Percentiles rank a stretch among this genome's conserved stretches.
These are phyloP conservation scores for Nyssa sinensis DNA, from an alignment of 148 eudicot species.

Conservation along the genomic window DNA sequence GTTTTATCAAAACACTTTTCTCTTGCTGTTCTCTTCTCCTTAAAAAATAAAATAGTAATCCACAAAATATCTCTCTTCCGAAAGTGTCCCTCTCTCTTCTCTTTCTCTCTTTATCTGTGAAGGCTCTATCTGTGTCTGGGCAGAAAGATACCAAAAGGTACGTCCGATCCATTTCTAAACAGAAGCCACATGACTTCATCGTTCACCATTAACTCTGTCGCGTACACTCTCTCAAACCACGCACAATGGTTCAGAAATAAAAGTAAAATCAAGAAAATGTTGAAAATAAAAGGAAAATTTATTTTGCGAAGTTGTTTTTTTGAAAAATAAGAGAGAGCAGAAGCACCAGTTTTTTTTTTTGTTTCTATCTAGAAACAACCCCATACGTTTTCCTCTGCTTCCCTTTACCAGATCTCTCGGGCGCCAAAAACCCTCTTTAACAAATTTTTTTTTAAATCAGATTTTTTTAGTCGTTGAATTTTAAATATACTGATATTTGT, in stretches of 20 bases:
- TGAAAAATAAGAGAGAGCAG: not conserved
- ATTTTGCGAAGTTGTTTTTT: no score
- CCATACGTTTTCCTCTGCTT: not conserved
- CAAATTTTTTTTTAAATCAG: not conserved
- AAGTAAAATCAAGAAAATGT: not conserved
- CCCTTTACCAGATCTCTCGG: not conserved
- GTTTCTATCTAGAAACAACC: not conserved
- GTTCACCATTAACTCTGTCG: not conserved
- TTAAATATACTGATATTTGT: not conserved
- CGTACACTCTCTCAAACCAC: not conserved
- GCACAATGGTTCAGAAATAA: not conserved
- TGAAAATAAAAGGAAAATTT: not conserved
- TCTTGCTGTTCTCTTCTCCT: not conserved
- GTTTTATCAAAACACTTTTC: constrained; percentile 11
- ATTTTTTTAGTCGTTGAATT: no score
- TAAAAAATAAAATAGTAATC: not conserved
- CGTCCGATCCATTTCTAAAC: constrained; percentile 4
- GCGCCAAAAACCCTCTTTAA: not conserved
- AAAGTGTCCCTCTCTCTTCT: not conserved
- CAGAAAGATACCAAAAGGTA: constrained; percentile 17
- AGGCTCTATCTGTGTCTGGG: constrained; percentile 7
- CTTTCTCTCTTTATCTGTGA: not conserved
- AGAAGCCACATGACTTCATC: not conserved
- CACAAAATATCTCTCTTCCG: not conserved
- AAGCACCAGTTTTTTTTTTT: not conserved